Evolutionary conservation across 768 basidiomycete genomes (phyloP), one percentile per base, ranked within the genome.

Genomic region (Phaeolepiota aurea): DNA sequence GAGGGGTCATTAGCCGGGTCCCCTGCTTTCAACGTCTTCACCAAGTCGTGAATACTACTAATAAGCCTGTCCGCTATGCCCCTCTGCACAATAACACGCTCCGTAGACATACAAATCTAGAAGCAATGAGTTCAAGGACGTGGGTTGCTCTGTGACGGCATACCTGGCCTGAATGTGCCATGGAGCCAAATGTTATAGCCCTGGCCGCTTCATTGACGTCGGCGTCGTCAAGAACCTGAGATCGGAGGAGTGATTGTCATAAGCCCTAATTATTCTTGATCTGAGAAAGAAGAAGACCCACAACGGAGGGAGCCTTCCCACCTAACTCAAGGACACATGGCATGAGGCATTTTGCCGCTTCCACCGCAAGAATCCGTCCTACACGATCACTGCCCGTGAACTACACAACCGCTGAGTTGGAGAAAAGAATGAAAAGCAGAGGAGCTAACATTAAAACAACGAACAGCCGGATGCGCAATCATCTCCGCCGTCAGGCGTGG

Each of bases 351-450:
- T 73, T 77, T 7, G 74, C 75, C 13, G 76, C 74, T 54, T 76
- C 74, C 4, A 54, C 57, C 3, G 76, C 75, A 40, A 77, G 63
- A 14, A 75, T 67, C 41, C 60, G 64, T 4, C 75, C 77, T 5
- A 78, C 71, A 23, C 64, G 61, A 41, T 72, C 69, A 38, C 74
- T 74, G 2, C 77, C 77, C 4, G 76, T 77, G 48, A 77, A 76
- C 71, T 76, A 44, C 3, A 42, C 25, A 16, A 44, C 38, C 9
- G 44, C 41, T 11, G 15, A 5, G 13, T 5, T 38, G 5, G 5
- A 38, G 30, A 42, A 34, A 2, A 41, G 38, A 40, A 42, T 42
- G 35, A 48, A 32, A 13, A 15, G 23, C 19, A 25, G 37, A 15
- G 36, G 5, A 12, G 49, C 65, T 36, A 36, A 75, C 76, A 37